These are phyloP conservation scores for Pythium grandisporangium DNA, from an alignment of 352 stramenopile species.

Conservation along the genomic window DNA sequence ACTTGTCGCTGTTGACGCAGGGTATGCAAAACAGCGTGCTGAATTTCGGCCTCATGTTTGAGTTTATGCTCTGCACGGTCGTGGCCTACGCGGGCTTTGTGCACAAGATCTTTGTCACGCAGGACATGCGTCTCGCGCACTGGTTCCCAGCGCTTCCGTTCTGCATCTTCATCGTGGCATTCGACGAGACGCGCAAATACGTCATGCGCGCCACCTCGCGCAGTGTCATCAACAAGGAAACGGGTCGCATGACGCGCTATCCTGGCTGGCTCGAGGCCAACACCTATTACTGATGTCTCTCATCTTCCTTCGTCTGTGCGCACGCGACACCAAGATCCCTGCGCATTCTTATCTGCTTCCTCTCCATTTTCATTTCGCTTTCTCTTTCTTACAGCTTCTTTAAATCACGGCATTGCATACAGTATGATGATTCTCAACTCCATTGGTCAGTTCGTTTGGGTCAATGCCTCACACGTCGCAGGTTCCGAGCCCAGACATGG, in stretches of 20 bases:
- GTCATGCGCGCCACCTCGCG: constrained; percentile 80
- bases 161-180: constrained; percentile 79
- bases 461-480: too few relatives aligned
- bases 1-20: constrained; percentile 84
- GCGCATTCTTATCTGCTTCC: too few relatives aligned
- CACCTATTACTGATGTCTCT: constrained; percentile 90
- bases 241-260: constrained; percentile 71
- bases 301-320: too few relatives aligned
- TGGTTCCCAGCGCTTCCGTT: constrained; percentile 90
- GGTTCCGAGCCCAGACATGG: too few relatives aligned
- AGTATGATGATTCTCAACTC: too few relatives aligned
- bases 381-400: too few relatives aligned
- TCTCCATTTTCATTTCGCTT: too few relatives aligned
- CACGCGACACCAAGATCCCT: too few relatives aligned
- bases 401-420: too few relatives aligned
- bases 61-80: constrained; percentile 82
- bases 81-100: constrained; percentile 81
- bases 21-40: constrained; percentile 90
- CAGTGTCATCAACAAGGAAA: constrained; percentile 67
- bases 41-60: constrained; percentile 91
- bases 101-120: constrained; percentile 78
- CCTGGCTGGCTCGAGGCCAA: constrained; percentile 84
- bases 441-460: too few relatives aligned
- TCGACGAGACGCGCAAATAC: constrained; percentile 89
- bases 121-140: constrained; percentile 82